Evolutionary conservation across 202 grass and related monocot species (phyloP), one percentile per base, ranked within the genome.

Genomic region (Saccharum hybrid): DNA sequence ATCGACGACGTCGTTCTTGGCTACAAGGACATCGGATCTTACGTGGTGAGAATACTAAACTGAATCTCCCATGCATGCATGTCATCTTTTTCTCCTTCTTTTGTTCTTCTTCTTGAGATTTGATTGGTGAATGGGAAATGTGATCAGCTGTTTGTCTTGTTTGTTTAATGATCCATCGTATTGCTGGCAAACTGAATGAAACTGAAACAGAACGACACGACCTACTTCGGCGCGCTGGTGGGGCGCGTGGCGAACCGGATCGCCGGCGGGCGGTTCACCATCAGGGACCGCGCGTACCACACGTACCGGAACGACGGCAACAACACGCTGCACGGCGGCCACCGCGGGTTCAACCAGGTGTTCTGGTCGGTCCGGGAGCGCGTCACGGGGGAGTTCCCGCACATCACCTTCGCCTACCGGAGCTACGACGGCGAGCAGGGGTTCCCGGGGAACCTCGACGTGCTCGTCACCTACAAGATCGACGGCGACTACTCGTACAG

Each of bases 391-490:
- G 83, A 87, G 3, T 95, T 91, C 34, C 92, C 96, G 30, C 87
- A 98, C 90, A 90, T 98, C 93, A 98, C 96, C 48, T 90, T 98
- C 64, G 48, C 67, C 37, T 98, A 98, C 75, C 87, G 86, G 7
- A 98, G 91, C 87, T 95, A 90, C 84, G 89, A 98, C 72, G 96
- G 96, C 73, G 96, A 98, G 89, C 86, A 98, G 48, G 93, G 96
- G 8, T 95, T 93, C 62, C 96, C 96, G 0, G 96, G 96, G 51
- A 65, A 79, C 7, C 52, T 95, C 0, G 96, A 98, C 70, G 93
- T 98, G 66, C 79, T 64, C 7, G 90, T 98, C 49, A 98, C 96
- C 38, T 95, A 98, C 81, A 98, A 94, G 66, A 89, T 98, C 80
- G 93, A 90, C 80, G 81, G 74, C 69, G 90, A 95, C 71, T 74